Percentiles rank a stretch among this genome's conserved stretches.
phyloP scores from a whole-genome alignment of 2,329 filamentous ascomycete genomes.

The Nothomitra cinnamomea region DNA sequence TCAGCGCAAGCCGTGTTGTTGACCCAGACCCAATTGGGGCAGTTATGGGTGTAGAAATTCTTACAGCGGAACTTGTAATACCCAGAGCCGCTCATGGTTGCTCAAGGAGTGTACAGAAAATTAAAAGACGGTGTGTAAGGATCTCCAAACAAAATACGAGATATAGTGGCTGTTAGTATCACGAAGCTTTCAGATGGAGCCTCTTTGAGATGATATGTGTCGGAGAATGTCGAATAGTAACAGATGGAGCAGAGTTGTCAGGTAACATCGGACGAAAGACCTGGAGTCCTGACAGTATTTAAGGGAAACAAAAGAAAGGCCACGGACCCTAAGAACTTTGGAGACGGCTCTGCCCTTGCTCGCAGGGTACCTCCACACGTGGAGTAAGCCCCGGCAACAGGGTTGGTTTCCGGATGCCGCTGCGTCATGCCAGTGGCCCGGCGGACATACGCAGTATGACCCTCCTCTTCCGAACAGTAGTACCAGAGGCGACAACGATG shows the following conservation, averaged over 20 bases:
- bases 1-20: conserved; percentile 15
- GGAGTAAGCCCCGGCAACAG: conserved; percentile 1
- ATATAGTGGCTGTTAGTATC: neutral
- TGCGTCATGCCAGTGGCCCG: neutral
- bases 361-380: neutral
- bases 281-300: conserved; percentile 1
- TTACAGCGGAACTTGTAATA: conserved; percentile 17
- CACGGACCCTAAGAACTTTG: neutral
- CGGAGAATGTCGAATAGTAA: neutral
- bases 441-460: neutral
- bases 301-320: neutral
- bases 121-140: neutral
- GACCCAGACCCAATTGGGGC: conserved; percentile 17
- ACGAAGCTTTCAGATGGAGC: neutral
- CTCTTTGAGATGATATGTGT: neutral
- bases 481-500: too few species aligned
- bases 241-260: neutral
- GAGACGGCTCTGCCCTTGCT: neutral
- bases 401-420: neutral
- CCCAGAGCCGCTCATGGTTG: conserved; percentile 13
- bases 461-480: neutral
- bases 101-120: neutral
- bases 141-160: neutral
- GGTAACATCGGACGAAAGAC: neutral
- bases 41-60: conserved; percentile 13